phyloP scores from a whole-genome alignment of 257 asterid species.

The Penstemon newberryi region DNA sequence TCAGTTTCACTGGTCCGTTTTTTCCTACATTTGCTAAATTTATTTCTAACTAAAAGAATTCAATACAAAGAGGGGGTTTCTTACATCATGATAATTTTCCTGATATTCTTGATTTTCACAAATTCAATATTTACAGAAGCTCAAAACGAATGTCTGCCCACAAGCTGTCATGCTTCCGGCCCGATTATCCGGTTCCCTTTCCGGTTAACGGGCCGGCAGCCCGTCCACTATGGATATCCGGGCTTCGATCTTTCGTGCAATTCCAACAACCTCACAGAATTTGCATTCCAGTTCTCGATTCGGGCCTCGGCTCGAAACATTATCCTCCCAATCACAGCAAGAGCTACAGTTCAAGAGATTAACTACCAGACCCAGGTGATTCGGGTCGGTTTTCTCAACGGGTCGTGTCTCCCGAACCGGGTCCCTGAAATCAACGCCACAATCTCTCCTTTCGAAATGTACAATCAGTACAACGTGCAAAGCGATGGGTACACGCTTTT shows the following conservation, averaged over 20 bases:
- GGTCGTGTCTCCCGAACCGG: slow-evolving; percentile 50
- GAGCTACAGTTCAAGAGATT: slow-evolving; percentile 34
- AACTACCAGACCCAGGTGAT: slow-evolving; percentile 47
- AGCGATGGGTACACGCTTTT: slow-evolving; percentile 46
- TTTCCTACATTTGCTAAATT: no score
- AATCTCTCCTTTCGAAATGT: slow-evolving; percentile 37
- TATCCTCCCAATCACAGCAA: slow-evolving; percentile 42
- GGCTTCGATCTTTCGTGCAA: slow-evolving; percentile 54
- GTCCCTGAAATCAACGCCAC: slow-evolving; percentile 37
- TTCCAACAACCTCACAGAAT: slow-evolving; percentile 35
- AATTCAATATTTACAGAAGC: slow-evolving; percentile 31
- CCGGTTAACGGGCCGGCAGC: slow-evolving; percentile 38
- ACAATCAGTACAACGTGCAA: not conserved
- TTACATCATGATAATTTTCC: slow-evolving; percentile 22
- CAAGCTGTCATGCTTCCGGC: slow-evolving; percentile 40
- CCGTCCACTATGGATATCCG: slow-evolving; percentile 49
- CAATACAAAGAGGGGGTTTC: not conserved
- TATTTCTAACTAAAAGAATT: not conserved
- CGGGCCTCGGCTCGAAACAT: slow-evolving; percentile 35
- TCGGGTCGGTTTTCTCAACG: slow-evolving; percentile 28
- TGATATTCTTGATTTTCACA: slow-evolving; percentile 28
- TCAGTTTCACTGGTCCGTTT: not conserved
- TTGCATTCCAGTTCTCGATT: slow-evolving; percentile 23
- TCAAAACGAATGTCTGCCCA: slow-evolving; percentile 60
- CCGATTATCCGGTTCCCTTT: slow-evolving; percentile 64